Evolutionary conservation across 1,284 basidiomycete species (phyloP), one percentile per base, ranked within the genome.

Genomic region (Leccinum pallidistipes): DNA sequence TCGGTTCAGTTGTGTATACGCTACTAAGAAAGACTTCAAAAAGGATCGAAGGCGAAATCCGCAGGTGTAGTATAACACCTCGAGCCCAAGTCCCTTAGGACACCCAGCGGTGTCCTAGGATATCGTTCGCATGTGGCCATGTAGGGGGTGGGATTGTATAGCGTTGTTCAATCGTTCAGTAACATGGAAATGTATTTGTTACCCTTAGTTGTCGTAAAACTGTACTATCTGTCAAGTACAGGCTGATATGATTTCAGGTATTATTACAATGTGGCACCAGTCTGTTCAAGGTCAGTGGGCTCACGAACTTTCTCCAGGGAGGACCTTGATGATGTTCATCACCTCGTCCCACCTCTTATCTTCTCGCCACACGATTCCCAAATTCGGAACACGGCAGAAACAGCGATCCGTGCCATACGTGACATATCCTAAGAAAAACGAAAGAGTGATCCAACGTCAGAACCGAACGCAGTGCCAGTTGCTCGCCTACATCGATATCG

Each of bases 341-440:
- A 81, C 64, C 18, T 75, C 70, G 29, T 83, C 77, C 83, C 84
- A 89, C 40, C 73, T 71, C 60, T 61, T 63, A 67, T 90, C 87
- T 27, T 74, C 69, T 32, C 71, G 74, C 86, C 88, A 90, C 21
- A 21, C 21, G 21, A 21, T 21, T 21, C 50, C 63, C 66, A 76
- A 60, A 50, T 14, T 62, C 29, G 64, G 70, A 47, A 77, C 47
- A 66, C 79, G 75, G n/a, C 84, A 85, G 29, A 85, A 53, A 11
- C 74, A 61, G 9, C 80, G 78, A 68, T 92, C 91, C 87, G 68
- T 92, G 90, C 12, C 47, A 8, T 0, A 88, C 88, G 5, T 49
- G 47, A 52, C 29, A n/a, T 52, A 91, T 86, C 85, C 87, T 90
- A 52, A 40, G n/a, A 21, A 53, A 2, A 32, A 21, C 3, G 24